Evolutionary conservation across 164 flowering plant genomes (phyloP), one percentile per base, ranked within the genome.

Genomic region (Nymphaea thermarum): DNA sequence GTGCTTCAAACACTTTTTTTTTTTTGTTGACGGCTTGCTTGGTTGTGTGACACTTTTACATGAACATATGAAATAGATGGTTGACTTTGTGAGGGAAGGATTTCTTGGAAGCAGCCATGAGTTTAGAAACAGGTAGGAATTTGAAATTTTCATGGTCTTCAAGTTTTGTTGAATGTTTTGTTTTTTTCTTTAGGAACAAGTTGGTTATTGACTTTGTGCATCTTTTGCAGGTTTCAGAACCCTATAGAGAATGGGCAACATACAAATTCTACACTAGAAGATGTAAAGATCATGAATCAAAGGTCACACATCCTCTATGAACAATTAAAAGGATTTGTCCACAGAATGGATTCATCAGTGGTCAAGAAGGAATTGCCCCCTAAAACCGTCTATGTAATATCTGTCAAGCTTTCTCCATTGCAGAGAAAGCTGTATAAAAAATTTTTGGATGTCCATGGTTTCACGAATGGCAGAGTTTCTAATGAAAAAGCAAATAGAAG

Each of bases 1-100:
- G 36, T 25, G 36, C 36, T 25, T 25, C 36, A 25, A 25, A 25
- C 36, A 25, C 36, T 25, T 45, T 10, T 5, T 1, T 10, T 45
- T 47, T 47, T 12, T 47, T 7, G 55, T 47, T 47, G 55, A 4
- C 55, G 7, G 55, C 55, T 3, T 47, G 55, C 12, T 47, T 12
- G 55, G 55, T 47, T 12, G 0, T 12, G 0, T 47, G 55, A 12
- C 12, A 47, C 55, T 12, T 47, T 12, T 3, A 47, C 55, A 43
- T 12, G 72, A 69, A 71, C 66, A 4, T 77, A 6, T 76, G 59
- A 57, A 45, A 75, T 85, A 95, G 99, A 95, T 92, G 99, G 99
- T 95, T 78, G 97, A 95, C 82, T 95, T 95, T 82, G 99, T 95
- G 16, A 81, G 99, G 75, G 96, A 95, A 81, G 99, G 99, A 69